A percentile compares a stretch with the other conserved stretches of the same genome.
Conservation (phyloP, 768 basidiomycete species). For the Psilocybe tampanensis region DNA sequence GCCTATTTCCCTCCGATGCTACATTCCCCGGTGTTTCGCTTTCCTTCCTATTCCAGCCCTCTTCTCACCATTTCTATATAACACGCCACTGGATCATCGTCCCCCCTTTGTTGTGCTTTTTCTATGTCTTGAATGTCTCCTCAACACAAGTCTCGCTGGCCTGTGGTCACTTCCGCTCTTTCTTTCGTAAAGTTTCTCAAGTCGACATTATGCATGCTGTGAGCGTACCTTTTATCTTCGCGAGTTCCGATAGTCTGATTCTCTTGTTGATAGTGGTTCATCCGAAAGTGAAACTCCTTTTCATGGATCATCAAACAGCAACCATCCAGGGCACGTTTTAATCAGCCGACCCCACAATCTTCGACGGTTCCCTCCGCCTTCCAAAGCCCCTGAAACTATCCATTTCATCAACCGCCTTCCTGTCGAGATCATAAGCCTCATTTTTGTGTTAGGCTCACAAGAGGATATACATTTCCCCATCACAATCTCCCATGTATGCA, state of each 20-base stretch:
- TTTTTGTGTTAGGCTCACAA: conserved; percentile 63
- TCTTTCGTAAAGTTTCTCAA: conserved; percentile 25
- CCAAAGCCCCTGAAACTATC: conserved; percentile 16
- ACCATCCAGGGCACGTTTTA: conserved; percentile 10
- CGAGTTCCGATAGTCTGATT: not conserved
- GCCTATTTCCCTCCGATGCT: conserved; percentile 16
- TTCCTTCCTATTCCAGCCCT: conserved; percentile 18
- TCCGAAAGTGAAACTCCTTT: not conserved
- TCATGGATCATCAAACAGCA: not conserved
- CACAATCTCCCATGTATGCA: conserved; percentile 69
- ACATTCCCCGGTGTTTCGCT: conserved; percentile 22
- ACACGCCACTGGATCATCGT: not conserved
- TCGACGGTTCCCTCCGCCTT: conserved; percentile 26
- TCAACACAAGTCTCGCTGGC: conserved; percentile 45
- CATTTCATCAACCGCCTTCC: conserved; percentile 65
- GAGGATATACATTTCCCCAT: conserved; percentile 61
- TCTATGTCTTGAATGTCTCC: conserved; percentile 33
- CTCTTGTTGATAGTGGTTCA: not conserved
- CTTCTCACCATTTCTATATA: conserved; percentile 13
- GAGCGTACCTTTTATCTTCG: not conserved
- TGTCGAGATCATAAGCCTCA: conserved; percentile 61
- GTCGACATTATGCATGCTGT: not conserved
- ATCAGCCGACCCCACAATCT: conserved; percentile 41
- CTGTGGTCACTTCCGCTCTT: conserved; percentile 44
- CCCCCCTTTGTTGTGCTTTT: conserved; percentile 14